Evolutionary conservation across 352 stramenopile genomes (phyloP).

Genomic region (Phytophthora citricola): DNA sequence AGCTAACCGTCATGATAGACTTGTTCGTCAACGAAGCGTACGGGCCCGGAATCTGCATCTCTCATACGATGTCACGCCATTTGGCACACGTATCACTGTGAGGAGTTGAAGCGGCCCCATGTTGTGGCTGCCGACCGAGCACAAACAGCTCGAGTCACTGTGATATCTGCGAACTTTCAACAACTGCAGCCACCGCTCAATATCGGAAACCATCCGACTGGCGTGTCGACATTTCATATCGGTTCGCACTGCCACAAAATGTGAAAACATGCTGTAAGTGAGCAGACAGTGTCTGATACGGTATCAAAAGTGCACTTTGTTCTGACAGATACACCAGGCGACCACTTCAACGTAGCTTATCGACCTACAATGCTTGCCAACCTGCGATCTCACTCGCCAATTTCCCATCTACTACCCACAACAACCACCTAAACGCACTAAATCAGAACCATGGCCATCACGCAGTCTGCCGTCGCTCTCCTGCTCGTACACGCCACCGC

Average conservation of each 20-base stretch:
- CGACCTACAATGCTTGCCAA: not conserved
- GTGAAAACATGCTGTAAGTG: not conserved
- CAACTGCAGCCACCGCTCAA: not conserved
- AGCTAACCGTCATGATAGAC: too few species aligned
- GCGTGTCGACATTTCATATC: not conserved
- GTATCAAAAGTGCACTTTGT: not conserved
- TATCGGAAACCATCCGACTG: not conserved
- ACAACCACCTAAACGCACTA: not conserved
- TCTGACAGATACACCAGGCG: not conserved
- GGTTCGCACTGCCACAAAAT: too few species aligned
- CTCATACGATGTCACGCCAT: too few species aligned
- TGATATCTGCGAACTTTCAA: not conserved
- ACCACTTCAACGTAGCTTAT: slow-evolving; percentile 4
- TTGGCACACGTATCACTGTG: too few species aligned
- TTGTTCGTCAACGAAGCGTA: too few species aligned
- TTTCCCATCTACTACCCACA: slow-evolving; percentile 5
- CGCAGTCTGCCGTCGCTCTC: slow-evolving; percentile 4
- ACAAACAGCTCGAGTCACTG: not conserved
- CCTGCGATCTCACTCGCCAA: not conserved
- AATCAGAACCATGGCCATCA: slow-evolving; percentile 1
- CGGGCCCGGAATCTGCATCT: too few species aligned
- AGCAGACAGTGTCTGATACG: not conserved
- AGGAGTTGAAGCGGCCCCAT: too few species aligned
- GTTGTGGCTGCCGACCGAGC: too few species aligned
- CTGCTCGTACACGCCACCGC: slow-evolving; percentile 6